Conservation (phyloP, 2,329 filamentous ascomycete genomes). For the Alternaria rosae region DNA sequence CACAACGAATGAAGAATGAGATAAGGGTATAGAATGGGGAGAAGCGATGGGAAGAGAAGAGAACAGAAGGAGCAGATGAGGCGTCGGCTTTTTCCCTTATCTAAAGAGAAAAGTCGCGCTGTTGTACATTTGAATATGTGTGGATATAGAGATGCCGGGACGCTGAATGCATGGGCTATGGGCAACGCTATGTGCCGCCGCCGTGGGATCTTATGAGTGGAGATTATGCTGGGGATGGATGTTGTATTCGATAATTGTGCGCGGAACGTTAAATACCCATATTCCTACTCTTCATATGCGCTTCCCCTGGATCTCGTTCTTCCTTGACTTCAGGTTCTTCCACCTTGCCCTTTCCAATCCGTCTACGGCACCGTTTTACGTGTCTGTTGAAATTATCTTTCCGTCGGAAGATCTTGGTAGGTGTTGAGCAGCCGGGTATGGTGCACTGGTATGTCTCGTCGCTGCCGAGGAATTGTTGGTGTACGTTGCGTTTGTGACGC, state of each 20-base stretch:
- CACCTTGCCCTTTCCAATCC: background rate
- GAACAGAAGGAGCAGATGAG: background rate
- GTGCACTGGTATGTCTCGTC: background rate
- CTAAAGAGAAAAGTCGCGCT: background rate
- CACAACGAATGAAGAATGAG: background rate
- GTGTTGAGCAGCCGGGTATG: background rate
- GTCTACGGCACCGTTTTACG: background rate
- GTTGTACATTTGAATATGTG: background rate
- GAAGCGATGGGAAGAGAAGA: background rate
- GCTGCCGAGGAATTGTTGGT: background rate
- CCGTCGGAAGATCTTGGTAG: background rate
- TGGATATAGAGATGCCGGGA: background rate
- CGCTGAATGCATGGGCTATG: background rate
- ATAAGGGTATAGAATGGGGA: background rate
- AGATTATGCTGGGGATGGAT: background rate
- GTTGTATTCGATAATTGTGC: background rate
- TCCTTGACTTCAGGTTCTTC: background rate
- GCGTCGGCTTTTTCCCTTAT: background rate
- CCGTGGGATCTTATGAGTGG: background rate
- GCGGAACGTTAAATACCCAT: background rate
- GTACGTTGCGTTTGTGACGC: slow-evolving; percentile 1
- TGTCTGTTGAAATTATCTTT: slow-evolving; percentile 4
- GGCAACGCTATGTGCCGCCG: background rate
- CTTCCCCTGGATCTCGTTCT: background rate
- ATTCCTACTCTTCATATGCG: background rate